Conservation (phyloP, 257 asterid genomes). For the Plantago ovata region DNA sequence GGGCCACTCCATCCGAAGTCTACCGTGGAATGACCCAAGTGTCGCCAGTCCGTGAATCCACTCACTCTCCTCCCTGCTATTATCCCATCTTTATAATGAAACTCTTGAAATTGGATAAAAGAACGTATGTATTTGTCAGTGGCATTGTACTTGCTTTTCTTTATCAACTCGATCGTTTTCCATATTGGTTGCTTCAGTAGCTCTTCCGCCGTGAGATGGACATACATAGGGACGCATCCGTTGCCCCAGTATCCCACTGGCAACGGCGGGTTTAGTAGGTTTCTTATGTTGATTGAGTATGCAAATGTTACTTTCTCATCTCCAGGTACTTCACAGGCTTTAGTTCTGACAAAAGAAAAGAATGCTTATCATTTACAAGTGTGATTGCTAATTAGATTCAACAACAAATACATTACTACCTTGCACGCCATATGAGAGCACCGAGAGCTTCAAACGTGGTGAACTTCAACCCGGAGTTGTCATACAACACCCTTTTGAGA, state of each 20-base stretch:
- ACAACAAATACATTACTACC: slow-evolving; percentile 34
- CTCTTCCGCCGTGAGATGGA: slow-evolving; percentile 50
- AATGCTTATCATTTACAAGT: too few species aligned
- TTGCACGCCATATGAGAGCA: slow-evolving; percentile 76
- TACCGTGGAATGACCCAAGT: slow-evolving; percentile 83
- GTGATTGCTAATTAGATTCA: too few species aligned
- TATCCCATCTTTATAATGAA: slow-evolving; percentile 57
- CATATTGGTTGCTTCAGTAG: slow-evolving; percentile 50
- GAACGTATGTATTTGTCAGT: slow-evolving; percentile 56
- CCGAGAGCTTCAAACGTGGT: slow-evolving; percentile 89
- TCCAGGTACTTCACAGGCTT: slow-evolving; percentile 25
- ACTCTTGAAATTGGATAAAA: slow-evolving; percentile 64
- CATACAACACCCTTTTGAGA: slow-evolving; percentile 37
- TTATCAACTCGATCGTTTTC: slow-evolving; percentile 54
- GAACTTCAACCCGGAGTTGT: slow-evolving; percentile 49
- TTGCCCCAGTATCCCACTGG: slow-evolving; percentile 87
- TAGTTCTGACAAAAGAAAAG: slow-evolving; percentile 14
- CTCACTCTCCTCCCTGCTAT: slow-evolving; percentile 57
- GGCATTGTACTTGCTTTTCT: slow-evolving; percentile 57
- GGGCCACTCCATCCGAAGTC: slow-evolving; percentile 93
- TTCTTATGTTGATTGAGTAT: slow-evolving; percentile 62
- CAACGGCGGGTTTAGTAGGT: slow-evolving; percentile 45
- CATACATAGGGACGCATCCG: slow-evolving; percentile 83
- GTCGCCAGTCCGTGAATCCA: slow-evolving; percentile 93
- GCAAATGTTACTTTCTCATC: slow-evolving; percentile 65